Base-by-base conservation (phyloP, 768 basidiomycete genomes). In the Leucosporidium scottii region DNA sequence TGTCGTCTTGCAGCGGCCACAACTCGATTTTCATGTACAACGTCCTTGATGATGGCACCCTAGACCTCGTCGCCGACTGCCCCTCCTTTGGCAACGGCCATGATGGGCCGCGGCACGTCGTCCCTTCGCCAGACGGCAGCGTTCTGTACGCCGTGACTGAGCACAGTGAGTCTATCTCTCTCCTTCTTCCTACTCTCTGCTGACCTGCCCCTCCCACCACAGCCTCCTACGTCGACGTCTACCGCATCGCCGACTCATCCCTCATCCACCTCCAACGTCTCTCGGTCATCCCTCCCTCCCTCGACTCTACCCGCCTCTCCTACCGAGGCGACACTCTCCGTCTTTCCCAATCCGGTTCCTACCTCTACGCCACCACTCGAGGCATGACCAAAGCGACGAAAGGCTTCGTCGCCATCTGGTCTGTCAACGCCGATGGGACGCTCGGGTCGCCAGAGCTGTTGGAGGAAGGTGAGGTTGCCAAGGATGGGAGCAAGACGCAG, bases 251-350 rank as follows among this genome's bases (percentile, higher is more conserved):
- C 8, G 12, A 61, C 15, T 27, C 56, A 3, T 30, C 61, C 2
- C 69, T 76, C 44, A 17, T 30, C 9, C 75, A 72, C 55, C 54
- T 68, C 7, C 73, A 73, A 34, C 73, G 74, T 21, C 50, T 70
- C 1, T 74, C 73, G 31, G 57, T 76, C 48, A 74, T 75, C 36
- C 75, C 75, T 0, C 23, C 30, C 25, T 28, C 44, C 27, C 1
- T 8, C 59, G 20, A 31, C 51, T 27, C 53, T 28, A 51, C 62
- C 31, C 73, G 73, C 9, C 36, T 57, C 9, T 60, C 59, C 21
- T 76, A 74, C 69, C 70, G 76, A 8, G 76, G 76, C 23, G 76
- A 76, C 69, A 76, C 76, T 0, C 69, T 76, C 28, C 72, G 74
- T 2, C 48, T 74, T 51, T 76, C 76, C 12, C 57, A 50, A 18